Conservation (phyloP, 1,139 yeast genomes). For the Taphrina sp. region DNA sequence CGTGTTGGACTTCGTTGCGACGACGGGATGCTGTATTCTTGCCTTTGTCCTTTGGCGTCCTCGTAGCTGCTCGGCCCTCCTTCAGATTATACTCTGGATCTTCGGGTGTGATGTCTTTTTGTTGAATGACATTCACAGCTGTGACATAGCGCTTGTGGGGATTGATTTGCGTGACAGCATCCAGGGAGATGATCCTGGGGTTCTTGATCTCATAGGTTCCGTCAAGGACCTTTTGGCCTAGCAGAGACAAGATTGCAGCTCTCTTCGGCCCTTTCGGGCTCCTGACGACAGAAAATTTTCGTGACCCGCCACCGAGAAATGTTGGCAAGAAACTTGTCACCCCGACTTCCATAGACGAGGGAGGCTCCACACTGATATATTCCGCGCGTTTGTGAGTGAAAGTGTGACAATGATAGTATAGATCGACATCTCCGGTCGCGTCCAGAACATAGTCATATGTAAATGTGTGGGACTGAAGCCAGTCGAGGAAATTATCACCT, state of each 20-base stretch:
- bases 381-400: slow-evolving; percentile 18
- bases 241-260: slow-evolving; percentile 2
- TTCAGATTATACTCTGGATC: neutral
- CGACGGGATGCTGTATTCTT: too few relatives aligned
- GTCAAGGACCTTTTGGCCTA: slow-evolving; percentile 8
- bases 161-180: slow-evolving; percentile 8
- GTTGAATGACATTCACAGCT: slow-evolving; percentile 26
- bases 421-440: slow-evolving; percentile 27
- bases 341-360: slow-evolving; percentile 7
- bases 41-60: neutral
- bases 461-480: slow-evolving; percentile 14
- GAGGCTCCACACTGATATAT: slow-evolving; percentile 23
- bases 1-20: too few relatives aligned
- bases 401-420: slow-evolving; percentile 23
- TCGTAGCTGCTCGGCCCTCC: neutral
- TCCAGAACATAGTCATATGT: slow-evolving; percentile 18
- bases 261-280: slow-evolving; percentile 6
- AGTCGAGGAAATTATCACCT: slow-evolving; percentile 23
- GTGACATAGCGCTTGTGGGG: slow-evolving; percentile 15
- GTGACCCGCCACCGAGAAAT: slow-evolving; percentile 27
- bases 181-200: slow-evolving; percentile 12
- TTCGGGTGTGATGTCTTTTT: slow-evolving; percentile 25
- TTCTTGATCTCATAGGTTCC: slow-evolving; percentile 6
- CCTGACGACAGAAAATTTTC: slow-evolving; percentile 12
- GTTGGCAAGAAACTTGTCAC: slow-evolving; percentile 18